phyloP scores from a whole-genome alignment of 2,329 filamentous ascomycete genomes.

The Fusarium kyushuense region DNA sequence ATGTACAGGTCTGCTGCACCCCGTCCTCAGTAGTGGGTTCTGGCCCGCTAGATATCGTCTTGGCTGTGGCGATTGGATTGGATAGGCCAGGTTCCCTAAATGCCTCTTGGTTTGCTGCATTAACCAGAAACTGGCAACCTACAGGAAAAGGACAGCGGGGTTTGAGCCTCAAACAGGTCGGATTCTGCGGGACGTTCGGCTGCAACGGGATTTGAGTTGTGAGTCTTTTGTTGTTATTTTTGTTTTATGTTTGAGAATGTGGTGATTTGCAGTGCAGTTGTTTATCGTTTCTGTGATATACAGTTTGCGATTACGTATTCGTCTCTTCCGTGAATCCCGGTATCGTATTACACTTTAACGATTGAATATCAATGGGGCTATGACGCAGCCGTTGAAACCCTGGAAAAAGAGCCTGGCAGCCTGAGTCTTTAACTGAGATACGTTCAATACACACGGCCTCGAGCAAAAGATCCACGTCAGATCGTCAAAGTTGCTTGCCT shows the following conservation, averaged over 20 bases:
- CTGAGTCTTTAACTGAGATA: neutral
- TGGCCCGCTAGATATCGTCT: slow-evolving; percentile 31
- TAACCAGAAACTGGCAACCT: slow-evolving; percentile 17
- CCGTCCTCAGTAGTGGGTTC: slow-evolving; percentile 30
- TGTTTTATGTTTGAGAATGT: neutral
- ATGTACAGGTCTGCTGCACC: slow-evolving; percentile 26
- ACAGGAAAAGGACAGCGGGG: slow-evolving; percentile 25
- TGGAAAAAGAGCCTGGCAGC: neutral
- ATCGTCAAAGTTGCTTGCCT: slow-evolving; percentile 9
- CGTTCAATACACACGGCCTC: neutral
- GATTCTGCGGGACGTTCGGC: slow-evolving; percentile 39
- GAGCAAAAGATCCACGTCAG: slow-evolving; percentile 22
- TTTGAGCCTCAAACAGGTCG: slow-evolving; percentile 37
- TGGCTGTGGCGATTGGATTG: slow-evolving; percentile 39
- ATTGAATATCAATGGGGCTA: slow-evolving; percentile 31
- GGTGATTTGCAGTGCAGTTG: neutral
- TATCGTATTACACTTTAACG: slow-evolving; percentile 15
- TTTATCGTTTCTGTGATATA: slow-evolving; percentile 9
- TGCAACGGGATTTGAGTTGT: slow-evolving; percentile 25
- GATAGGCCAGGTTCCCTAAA: slow-evolving; percentile 17
- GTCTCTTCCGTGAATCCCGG: slow-evolving; percentile 34
- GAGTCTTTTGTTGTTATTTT: neutral
- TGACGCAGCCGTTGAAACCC: slow-evolving; percentile 37
- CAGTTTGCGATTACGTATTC: slow-evolving; percentile 11
- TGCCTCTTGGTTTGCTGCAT: slow-evolving; percentile 30